Evolutionary conservation across 2,329 filamentous ascomycete species (phyloP).

Genomic region (Monosporascus cannonballus): DNA sequence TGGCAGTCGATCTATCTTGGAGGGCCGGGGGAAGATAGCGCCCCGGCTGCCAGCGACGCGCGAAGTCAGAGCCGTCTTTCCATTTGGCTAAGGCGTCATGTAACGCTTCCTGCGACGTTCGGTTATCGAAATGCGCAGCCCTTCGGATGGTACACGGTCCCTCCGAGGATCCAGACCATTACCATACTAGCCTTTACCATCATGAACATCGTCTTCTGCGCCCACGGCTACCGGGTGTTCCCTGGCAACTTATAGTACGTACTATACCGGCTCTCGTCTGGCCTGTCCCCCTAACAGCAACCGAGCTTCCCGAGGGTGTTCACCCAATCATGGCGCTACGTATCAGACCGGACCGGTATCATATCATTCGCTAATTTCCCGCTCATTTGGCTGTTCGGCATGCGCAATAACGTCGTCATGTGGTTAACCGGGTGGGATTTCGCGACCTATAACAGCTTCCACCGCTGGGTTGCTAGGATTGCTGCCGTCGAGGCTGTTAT

Average conservation of each 20-base stretch:
- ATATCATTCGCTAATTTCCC: constrained; percentile 59
- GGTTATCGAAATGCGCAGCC: constrained; percentile 37
- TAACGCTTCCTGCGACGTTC: constrained; percentile 36
- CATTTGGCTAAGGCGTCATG: constrained; percentile 26
- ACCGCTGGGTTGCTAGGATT: constrained; percentile 59
- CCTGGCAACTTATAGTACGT: constrained; percentile 35
- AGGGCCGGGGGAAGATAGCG: constrained; percentile 1
- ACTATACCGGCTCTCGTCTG: background rate
- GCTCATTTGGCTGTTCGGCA: constrained; percentile 60
- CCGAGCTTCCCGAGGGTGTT: constrained; percentile 27
- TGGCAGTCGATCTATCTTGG: constrained; percentile 2
- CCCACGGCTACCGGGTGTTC: constrained; percentile 32
- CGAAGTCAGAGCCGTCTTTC: background rate
- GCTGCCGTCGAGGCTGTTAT: constrained; percentile 56
- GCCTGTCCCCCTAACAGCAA: constrained; percentile 1
- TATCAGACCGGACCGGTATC: constrained; percentile 58
- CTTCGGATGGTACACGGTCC: constrained; percentile 38
- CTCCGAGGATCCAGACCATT: constrained; percentile 36
- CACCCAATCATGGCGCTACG: constrained; percentile 43
- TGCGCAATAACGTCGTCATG: constrained; percentile 59
- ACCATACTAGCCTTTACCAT: constrained; percentile 32
- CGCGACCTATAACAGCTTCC: constrained; percentile 60
- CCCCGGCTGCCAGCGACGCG: background rate
- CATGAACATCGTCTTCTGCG: constrained; percentile 31
- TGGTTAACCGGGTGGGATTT: constrained; percentile 67